Conservation (phyloP, 2,329 filamentous ascomycete species). For the Aspergillus hortae region DNA sequence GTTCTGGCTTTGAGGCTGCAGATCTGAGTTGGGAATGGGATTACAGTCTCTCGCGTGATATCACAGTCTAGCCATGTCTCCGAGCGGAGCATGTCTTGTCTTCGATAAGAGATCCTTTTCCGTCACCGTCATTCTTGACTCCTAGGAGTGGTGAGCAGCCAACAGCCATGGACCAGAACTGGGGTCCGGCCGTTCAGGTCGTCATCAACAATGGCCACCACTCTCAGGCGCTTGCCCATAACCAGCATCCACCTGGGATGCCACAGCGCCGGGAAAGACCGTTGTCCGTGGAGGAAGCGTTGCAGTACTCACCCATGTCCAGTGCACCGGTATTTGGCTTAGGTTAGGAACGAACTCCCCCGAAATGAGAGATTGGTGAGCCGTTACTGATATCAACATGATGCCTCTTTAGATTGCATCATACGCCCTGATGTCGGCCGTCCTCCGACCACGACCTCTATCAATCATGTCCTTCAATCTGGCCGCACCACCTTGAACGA, state of each 20-base stretch:
- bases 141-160: slow-evolving; percentile 20
- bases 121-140: slow-evolving; percentile 18
- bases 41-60: slow-evolving; percentile 16
- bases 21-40: slow-evolving; percentile 11
- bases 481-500: slow-evolving; percentile 57
- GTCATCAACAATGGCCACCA: slow-evolving; percentile 34
- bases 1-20: slow-evolving; percentile 7
- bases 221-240: slow-evolving; percentile 24
- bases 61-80: slow-evolving; percentile 29
- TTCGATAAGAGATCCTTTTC: slow-evolving; percentile 16
- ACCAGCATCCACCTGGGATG: slow-evolving; percentile 23
- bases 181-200: slow-evolving; percentile 39
- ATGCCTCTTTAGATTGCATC: slow-evolving; percentile 35
- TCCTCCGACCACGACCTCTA: slow-evolving; percentile 37
- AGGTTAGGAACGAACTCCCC: slow-evolving; percentile 26
- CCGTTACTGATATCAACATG: slow-evolving; percentile 18
- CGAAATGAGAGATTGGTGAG: slow-evolving; percentile 8
- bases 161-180: slow-evolving; percentile 38
- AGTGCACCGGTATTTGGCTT: slow-evolving; percentile 46
- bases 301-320: slow-evolving; percentile 50
- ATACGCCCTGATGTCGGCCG: slow-evolving; percentile 41
- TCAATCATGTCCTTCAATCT: slow-evolving; percentile 48
- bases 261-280: slow-evolving; percentile 30
- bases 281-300: slow-evolving; percentile 45
- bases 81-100: slow-evolving; percentile 25